Base-by-base conservation (phyloP, 495 filamentous ascomycete genomes). In the Penicillium pulvis region DNA sequence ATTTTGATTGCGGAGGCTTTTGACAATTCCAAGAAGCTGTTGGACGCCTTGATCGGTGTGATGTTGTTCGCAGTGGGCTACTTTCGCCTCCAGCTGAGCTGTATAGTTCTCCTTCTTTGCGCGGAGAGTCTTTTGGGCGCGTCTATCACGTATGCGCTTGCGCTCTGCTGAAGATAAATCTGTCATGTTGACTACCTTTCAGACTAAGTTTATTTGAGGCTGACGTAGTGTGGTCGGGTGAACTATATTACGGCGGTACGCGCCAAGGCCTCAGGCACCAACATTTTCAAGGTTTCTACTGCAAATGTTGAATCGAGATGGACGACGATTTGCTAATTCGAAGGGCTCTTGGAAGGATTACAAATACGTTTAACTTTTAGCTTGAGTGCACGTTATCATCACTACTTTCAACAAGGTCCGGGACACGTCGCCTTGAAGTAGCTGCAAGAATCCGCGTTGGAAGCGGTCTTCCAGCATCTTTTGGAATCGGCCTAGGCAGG, bases 91-190 rank as follows among this genome's bases (percentile, higher is more conserved):
- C 16, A 72, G 58, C 14, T 65, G 43, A 6, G 57, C 12, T 30
- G 54, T 58, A 24, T 66, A 58, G n/a, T 59, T 54, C 20, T 60
- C 39, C 41, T 68, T 68, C 24, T 69, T 72, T 16, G 63, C 57
- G 41, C 70, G 67, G 4, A 70, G 58, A n/a, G 51, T 68, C 41
- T 70, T 63, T 35, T 72, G 70, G 4, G 70, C 64, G 1, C 65
- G 61, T 16, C 70, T 65, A 47, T 72, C 70, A 31, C 70, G 63
- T 6, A 67, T 53, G 17, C 70, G 63, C 16, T 72, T 72, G 46
- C 63, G 64, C 20, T 65, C 63, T 4, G 55, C 30, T 16, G 59
- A 50, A 26, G 63, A 65, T 33, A 59, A 50, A 17, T 52, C 48
- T 36, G 51, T 14, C 52, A 42, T 44, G 49, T 30, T 48, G n/a